Evolutionary conservation across 139 green algal genomes (phyloP).

Genomic region (Picochlorum costavermella): DNA sequence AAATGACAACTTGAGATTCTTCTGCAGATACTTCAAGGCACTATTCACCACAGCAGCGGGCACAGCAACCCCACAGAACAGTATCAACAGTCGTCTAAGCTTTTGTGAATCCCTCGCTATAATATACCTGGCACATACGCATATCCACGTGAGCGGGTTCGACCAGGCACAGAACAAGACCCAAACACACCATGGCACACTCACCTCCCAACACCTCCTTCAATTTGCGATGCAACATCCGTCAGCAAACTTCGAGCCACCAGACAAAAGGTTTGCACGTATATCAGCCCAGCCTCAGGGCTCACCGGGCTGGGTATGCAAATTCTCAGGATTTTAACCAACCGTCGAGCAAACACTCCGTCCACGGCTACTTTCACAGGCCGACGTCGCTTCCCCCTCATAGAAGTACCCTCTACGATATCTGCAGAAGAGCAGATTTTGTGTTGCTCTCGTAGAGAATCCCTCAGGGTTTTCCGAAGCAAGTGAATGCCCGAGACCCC

Average conservation of each 20-base stretch:
- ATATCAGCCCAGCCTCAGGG: slow-evolving; percentile 61
- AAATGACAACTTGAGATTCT: slow-evolving; percentile 68
- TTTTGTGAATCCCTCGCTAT: slow-evolving; percentile 40
- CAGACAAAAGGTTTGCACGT: slow-evolving; percentile 58
- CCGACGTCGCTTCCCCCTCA: background rate
- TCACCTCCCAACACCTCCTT: slow-evolving; percentile 32
- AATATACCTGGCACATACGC: slow-evolving; percentile 1
- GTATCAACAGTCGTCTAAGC: slow-evolving; percentile 37
- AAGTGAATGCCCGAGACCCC: slow-evolving; percentile 2
- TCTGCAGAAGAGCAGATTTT: background rate
- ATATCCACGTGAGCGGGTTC: no score
- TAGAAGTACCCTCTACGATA: background rate
- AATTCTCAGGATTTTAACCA: slow-evolving; percentile 40
- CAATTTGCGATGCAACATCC: slow-evolving; percentile 63
- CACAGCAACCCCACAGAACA: slow-evolving; percentile 62
- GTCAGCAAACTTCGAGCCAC: slow-evolving; percentile 75
- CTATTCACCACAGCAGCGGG: slow-evolving; percentile 79
- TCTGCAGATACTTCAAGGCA: slow-evolving; percentile 90
- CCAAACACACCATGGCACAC: background rate
- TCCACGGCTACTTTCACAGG: slow-evolving; percentile 43
- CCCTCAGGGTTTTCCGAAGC: background rate
- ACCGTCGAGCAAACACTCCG: slow-evolving; percentile 30
- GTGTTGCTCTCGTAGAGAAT: slow-evolving; percentile 4
- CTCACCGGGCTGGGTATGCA: slow-evolving; percentile 61
- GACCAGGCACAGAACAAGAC: no score